A percentile compares a stretch with the other conserved stretches of the same genome.
phyloP scores from a whole-genome alignment of 108 stramenopile genomes.

The Cyclotella atomus region DNA sequence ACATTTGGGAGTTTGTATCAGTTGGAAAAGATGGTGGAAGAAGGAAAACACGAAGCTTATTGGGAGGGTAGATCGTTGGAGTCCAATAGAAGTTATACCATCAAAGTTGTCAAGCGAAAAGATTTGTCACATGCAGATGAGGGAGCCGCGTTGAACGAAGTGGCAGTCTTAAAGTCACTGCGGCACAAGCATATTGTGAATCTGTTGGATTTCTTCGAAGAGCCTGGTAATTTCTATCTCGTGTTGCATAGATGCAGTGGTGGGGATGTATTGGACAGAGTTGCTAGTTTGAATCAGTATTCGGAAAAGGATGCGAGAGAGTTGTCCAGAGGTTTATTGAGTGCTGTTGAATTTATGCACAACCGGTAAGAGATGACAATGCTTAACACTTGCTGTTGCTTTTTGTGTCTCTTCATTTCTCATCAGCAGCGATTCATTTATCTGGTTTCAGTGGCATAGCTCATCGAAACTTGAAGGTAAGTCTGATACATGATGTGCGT shows the following conservation, averaged over 20 bases:
- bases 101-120: slow-evolving; percentile 70
- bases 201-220: slow-evolving; percentile 92
- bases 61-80: slow-evolving; percentile 52
- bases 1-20: slow-evolving; percentile 65
- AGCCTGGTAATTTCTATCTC: slow-evolving; percentile 71
- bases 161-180: slow-evolving; percentile 68
- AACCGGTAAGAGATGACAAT: slow-evolving; percentile 18
- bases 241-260: slow-evolving; percentile 92
- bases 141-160: slow-evolving; percentile 72
- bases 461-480: slow-evolving; percentile 90
- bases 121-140: slow-evolving; percentile 53
- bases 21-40: slow-evolving; percentile 58
- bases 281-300: slow-evolving; percentile 84
- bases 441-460: slow-evolving; percentile 61
- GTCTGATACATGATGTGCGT: neutral
- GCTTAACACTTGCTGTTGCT: neutral
- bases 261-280: slow-evolving; percentile 97
- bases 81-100: slow-evolving; percentile 48
- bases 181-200: slow-evolving; percentile 78
- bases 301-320: slow-evolving; percentile 95
- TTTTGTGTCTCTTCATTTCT: neutral
- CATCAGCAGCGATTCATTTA: neutral
- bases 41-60: slow-evolving; percentile 61
- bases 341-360: slow-evolving; percentile 89
- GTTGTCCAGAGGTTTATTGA: slow-evolving; percentile 67